Percentiles rank a stretch among this genome's conserved stretches.
Conservation (phyloP, 2,329 filamentous ascomycete genomes). For the Xylaria sp. region DNA sequence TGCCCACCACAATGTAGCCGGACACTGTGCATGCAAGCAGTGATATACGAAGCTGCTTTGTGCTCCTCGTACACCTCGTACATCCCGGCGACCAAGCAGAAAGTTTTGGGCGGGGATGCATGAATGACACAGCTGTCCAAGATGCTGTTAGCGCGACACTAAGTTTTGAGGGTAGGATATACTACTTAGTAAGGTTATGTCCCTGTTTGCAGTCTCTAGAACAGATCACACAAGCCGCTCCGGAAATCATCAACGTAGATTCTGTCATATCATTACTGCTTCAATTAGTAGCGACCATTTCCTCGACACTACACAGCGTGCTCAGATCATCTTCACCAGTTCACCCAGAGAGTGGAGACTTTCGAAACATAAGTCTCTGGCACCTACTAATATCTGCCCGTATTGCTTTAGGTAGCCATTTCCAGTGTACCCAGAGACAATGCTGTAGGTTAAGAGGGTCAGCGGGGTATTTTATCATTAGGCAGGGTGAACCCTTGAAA, state of each 20-base stretch:
- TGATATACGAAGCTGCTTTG: neutral
- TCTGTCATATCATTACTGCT: neutral
- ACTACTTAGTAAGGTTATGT: neutral
- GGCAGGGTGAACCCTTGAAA: constrained; percentile 26
- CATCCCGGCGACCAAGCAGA: constrained; percentile 2
- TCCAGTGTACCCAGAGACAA: neutral
- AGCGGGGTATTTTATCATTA: constrained; percentile 25
- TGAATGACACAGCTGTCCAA: constrained; percentile 29
- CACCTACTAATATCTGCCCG: constrained; percentile 1
- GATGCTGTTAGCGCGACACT: constrained; percentile 26
- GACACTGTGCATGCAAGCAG: neutral
- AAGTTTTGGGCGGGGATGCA: constrained; percentile 31
- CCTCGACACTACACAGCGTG: neutral
- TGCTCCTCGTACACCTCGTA: constrained; percentile 1
- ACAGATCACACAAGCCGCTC: constrained; percentile 11
- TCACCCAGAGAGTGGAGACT: constrained; percentile 8
- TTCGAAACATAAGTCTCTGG: neutral
- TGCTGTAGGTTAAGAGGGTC: constrained; percentile 19
- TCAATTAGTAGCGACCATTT: neutral
- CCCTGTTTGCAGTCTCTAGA: neutral
- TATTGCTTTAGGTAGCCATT: neutral
- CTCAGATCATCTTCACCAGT: constrained; percentile 23
- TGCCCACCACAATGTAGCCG: neutral
- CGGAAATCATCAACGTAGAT: neutral
- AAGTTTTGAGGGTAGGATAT: neutral